Base-by-base conservation (phyloP, 805 yeast genomes). In the Ogataea ganodermae region DNA sequence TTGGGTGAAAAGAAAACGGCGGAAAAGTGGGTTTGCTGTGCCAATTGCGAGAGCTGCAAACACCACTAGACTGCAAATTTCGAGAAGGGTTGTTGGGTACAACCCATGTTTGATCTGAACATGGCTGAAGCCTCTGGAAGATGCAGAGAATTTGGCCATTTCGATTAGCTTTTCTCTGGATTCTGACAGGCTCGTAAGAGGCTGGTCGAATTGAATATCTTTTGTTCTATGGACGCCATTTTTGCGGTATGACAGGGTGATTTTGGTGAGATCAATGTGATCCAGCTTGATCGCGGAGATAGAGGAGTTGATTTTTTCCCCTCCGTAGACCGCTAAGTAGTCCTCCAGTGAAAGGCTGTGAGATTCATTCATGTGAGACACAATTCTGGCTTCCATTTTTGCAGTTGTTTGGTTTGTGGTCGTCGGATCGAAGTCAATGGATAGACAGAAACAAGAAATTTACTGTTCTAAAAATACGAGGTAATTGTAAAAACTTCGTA, bases 291-390 rank as follows among this genome's bases (percentile, higher is more conserved):
- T 72, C 50, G 70, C 65, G 17, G 61, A 61, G 44, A 70, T 57
- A 30, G 69, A 60, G 3, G 69, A 48, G 14, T 67, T 58, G 17
- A 75, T 62, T 7, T 70, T 63, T n/a, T 80, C 75, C 9, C 76
- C 73, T 5, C 86, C 91, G 59, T 83, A 88, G 27, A 77, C 84
- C 13, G 70, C 81, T 18, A 89, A 69, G 61, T 82, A 87, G 67
- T 90, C 97, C 57, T 77, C 79, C 26, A 90, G 70, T 9, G 92
- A 80, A 60, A 85, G 70, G 46, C 70, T 74, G 66, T 89, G 96
- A 70, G 82, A 87, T 51, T 73, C 74, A 73, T 89, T 89, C 96
- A 89, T 87, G 64, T 88, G 94, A 21, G 74, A 62, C n/a, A 83
- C 67, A 42, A 89, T 86, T 60, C 87, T 69, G 14, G 60, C 53